A percentile compares a stretch with the other conserved stretches of the same genome.
phyloP scores from a whole-genome alignment of 768 basidiomycete genomes.

The Termitomyces sp. region DNA sequence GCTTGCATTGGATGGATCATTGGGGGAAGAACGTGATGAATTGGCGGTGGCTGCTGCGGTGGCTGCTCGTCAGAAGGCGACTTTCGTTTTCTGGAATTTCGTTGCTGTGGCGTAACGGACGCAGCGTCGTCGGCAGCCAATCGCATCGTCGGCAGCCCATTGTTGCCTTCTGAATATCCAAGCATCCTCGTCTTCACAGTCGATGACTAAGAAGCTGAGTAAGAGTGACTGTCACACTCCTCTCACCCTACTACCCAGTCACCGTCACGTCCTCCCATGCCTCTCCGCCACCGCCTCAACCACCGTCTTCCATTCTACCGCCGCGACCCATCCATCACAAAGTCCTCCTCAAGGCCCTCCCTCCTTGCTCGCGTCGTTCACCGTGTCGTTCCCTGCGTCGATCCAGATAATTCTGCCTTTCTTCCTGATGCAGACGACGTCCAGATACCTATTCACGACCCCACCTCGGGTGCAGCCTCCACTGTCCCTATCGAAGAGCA shows the following conservation, averaged over 20 bases:
- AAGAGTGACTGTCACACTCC: slow-evolving; percentile 15
- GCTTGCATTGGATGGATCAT: slow-evolving; percentile 38
- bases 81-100: slow-evolving; percentile 61
- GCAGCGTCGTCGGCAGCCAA: slow-evolving; percentile 39
- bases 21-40: slow-evolving; percentile 51
- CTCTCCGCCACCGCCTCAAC: slow-evolving; percentile 6
- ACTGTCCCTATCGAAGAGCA: too few relatives aligned
- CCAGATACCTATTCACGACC: too few relatives aligned
- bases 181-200: slow-evolving; percentile 24
- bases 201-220: slow-evolving; percentile 47
- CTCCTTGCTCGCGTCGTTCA: slow-evolving; percentile 28
- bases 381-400: slow-evolving; percentile 29
- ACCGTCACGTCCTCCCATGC: slow-evolving; percentile 13
- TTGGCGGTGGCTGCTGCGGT: slow-evolving; percentile 22
- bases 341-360: slow-evolving; percentile 11
- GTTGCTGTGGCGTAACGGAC: slow-evolving; percentile 21
- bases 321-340: too few relatives aligned
- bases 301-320: too few relatives aligned
- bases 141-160: slow-evolving; percentile 33
- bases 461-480: too few relatives aligned
- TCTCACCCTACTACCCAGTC: neutral
- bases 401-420: too few relatives aligned
- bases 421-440: too few relatives aligned
- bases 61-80: slow-evolving; percentile 31
- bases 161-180: slow-evolving; percentile 21